Evolutionary conservation across 2,329 filamentous ascomycete genomes (phyloP), one percentile per base, ranked within the genome.

Genomic region (Penicillium psychrosexuale): DNA sequence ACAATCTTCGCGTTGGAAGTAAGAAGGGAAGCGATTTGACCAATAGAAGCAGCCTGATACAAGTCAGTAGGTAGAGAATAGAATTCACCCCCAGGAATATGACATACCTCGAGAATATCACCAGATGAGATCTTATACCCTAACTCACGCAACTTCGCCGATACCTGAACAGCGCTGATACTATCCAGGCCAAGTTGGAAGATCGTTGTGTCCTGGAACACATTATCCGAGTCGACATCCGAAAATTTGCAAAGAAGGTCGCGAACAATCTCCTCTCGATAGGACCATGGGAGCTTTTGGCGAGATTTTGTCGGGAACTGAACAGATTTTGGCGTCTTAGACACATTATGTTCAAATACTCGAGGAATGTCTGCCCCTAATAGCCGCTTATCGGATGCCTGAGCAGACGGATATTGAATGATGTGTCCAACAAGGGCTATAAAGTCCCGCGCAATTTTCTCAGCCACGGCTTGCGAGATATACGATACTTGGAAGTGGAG

Each of bases 101-200:
- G 19, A 33, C 48, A 34, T 66, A 74, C 79, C 64, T 89, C 85
- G 51, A 97, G 81, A 13, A 97, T 84, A 69, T 96, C 89, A 1
- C 84, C 82, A 0, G 89, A 85, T 1, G 84, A 84, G 0, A 91
- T 72, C 1, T 70, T 66, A 37, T 85, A 75, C 0, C 85, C 85
- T 17, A 80, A 65, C 37, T 79, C 81, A 17, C 87, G 84, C 15
- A 97, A 76, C 27, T 80, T 75, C 1, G 84, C 80, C 0, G 91
- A 89, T 9, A 96, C 78, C 66, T 96, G 91, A 15, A 84, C 80
- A 0, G 91, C 89, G 57, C 88, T 92, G 65, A 97, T 94, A 68
- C 92, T 97, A 72, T 97, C 92, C 3, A 97, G 77, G 0, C 93
- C 93, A n/a, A 96, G 82, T 55, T 88, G 85, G 64, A 93, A 96